These are phyloP conservation scores for Penicillium flavigenum DNA, from an alignment of 495 filamentous ascomycete species.

Conservation along the genomic window DNA sequence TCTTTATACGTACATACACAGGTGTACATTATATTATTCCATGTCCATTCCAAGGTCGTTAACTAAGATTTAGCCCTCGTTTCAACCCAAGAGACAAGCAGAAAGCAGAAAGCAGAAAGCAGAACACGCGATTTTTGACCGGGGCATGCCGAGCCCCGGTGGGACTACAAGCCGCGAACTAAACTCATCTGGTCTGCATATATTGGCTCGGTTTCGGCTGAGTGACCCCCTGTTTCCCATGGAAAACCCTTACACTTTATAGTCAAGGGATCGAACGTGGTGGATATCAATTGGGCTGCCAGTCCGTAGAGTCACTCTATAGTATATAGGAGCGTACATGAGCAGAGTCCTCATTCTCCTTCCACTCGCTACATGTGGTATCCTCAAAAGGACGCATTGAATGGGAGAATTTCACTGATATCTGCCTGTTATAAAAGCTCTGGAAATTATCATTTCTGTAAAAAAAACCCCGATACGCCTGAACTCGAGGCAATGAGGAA, in stretches of 20 bases:
- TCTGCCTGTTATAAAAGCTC: background rate
- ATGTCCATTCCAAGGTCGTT: background rate
- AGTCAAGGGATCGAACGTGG: background rate
- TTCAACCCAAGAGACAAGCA: background rate
- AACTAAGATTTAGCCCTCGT: background rate
- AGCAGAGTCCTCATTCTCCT: no score
- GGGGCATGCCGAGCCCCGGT: constrained; percentile 26
- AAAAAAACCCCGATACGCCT: background rate
- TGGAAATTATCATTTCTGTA: background rate
- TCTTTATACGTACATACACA: no score
- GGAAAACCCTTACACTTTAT: background rate
- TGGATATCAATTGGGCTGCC: no score
- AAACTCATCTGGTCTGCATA: constrained; percentile 8
- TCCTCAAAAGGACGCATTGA: background rate
- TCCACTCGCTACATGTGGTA: background rate
- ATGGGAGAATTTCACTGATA: background rate
- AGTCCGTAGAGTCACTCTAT: no score
- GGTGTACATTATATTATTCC: background rate
- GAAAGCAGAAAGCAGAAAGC: constrained; percentile 14
- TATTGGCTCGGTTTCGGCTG: background rate
- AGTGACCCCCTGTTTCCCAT: background rate
- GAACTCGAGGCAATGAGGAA: background rate
- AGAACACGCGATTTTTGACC: constrained; percentile 22
- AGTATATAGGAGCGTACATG: no score
- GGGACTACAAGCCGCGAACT: constrained; percentile 17